Percentiles rank a stretch among this genome's conserved stretches.
These are phyloP conservation scores for Mortierella sp. DNA, from an alignment of 371 early-diverging fungal genomes.

Conservation along the genomic window DNA sequence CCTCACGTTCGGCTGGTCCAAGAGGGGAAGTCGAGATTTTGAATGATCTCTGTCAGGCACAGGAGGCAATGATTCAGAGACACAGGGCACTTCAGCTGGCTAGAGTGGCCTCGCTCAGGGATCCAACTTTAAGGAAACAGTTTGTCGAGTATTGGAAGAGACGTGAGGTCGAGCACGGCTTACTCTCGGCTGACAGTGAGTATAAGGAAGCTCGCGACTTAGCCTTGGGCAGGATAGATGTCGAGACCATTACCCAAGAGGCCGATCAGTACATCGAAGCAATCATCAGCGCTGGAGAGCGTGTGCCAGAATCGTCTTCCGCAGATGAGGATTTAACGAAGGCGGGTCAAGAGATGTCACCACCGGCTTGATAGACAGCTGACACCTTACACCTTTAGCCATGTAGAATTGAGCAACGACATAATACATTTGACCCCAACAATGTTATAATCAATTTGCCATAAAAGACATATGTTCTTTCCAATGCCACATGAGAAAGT, in stretches of 20 bases:
- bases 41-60: slow-evolving; percentile 44
- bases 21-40: slow-evolving; percentile 42
- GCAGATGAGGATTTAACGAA: background rate
- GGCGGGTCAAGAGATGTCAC: background rate
- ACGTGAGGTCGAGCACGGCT: slow-evolving; percentile 41
- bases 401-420: too few species aligned
- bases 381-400: background rate
- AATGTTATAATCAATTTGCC: too few species aligned
- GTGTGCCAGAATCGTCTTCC: background rate
- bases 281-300: slow-evolving; percentile 24
- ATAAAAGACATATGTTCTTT: too few species aligned
- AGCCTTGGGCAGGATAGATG: slow-evolving; percentile 47
- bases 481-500: too few species aligned
- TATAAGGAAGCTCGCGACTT: slow-evolving; percentile 45
- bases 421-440: too few species aligned
- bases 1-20: slow-evolving; percentile 10
- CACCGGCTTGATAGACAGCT: background rate
- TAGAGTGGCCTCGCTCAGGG: slow-evolving; percentile 34
- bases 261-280: slow-evolving; percentile 37
- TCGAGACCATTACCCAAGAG: slow-evolving; percentile 33
- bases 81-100: slow-evolving; percentile 48
- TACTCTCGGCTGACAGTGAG: slow-evolving; percentile 33
- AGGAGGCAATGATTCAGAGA: slow-evolving; percentile 46
- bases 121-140: slow-evolving; percentile 41
- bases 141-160: slow-evolving; percentile 54